phyloP scores from a whole-genome alignment of 1,139 yeast species.

The Yamadazyma siamensis region DNA sequence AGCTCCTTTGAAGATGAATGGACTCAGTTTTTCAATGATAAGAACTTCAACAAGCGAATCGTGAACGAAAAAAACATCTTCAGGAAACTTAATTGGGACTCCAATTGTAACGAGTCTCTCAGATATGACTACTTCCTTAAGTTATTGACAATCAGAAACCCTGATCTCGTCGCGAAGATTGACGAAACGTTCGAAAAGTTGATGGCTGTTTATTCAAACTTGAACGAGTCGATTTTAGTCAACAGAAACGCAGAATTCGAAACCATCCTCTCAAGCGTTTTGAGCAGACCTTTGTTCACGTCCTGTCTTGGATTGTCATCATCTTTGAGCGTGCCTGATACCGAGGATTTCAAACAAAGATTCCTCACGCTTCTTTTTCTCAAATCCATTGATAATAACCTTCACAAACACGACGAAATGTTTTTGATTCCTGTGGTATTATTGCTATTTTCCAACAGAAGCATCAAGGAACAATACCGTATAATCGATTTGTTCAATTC shows the following conservation, averaged over 20 bases:
- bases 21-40: slow-evolving; percentile 14
- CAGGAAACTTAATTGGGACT: slow-evolving; percentile 40
- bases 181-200: slow-evolving; percentile 18
- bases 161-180: slow-evolving; percentile 4
- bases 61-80: slow-evolving; percentile 27
- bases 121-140: slow-evolving; percentile 28
- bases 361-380: slow-evolving; percentile 33
- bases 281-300: slow-evolving; percentile 30
- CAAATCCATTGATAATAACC: slow-evolving; percentile 36
- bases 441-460: slow-evolving; percentile 25
- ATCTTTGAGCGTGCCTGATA: slow-evolving; percentile 10
- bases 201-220: slow-evolving; percentile 18
- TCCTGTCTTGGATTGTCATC: slow-evolving; percentile 20
- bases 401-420: slow-evolving; percentile 38
- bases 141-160: slow-evolving; percentile 15
- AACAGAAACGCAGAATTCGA: slow-evolving; percentile 36
- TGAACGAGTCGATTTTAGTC: slow-evolving; percentile 27
- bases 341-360: slow-evolving; percentile 20
- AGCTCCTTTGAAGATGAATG: slow-evolving; percentile 27
- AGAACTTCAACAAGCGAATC: slow-evolving; percentile 24
- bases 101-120: slow-evolving; percentile 27
- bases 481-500: slow-evolving; percentile 33
- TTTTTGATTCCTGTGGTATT: slow-evolving; percentile 40
- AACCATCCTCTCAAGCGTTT: slow-evolving; percentile 20
- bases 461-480: slow-evolving; percentile 26